Percentiles rank a stretch among this genome's conserved stretches.
Evolutionary conservation across 2,329 filamentous ascomycete species (phyloP).

Genomic region (Cladosporium velox): DNA sequence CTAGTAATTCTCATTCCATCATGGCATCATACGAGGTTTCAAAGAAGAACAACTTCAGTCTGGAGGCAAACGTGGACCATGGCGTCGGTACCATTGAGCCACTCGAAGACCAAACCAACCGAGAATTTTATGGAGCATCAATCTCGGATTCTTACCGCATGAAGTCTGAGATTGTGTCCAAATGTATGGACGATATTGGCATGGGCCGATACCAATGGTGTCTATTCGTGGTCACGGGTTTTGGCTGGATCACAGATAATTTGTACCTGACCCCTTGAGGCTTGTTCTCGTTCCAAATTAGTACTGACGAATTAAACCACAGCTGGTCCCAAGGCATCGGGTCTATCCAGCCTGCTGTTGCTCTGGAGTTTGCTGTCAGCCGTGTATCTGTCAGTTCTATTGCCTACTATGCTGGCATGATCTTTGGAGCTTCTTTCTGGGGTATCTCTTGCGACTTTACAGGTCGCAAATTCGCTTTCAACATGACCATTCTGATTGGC

Average conservation of each 20-base stretch:
- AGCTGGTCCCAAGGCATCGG: conserved; percentile 56
- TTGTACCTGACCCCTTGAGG: conserved; percentile 64
- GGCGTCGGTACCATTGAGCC: conserved; percentile 13
- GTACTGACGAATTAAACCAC: conserved; percentile 56
- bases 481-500: conserved; percentile 72
- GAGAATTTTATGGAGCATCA: conserved; percentile 12
- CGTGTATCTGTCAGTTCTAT: conserved; percentile 67
- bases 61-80: conserved; percentile 12
- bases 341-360: conserved; percentile 42
- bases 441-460: conserved; percentile 75
- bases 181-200: conserved; percentile 60
- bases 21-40: not conserved
- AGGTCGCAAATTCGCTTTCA: conserved; percentile 76
- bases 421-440: conserved; percentile 76
- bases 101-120: conserved; percentile 3
- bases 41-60: not conserved
- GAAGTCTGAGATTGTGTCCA: conserved; percentile 19
- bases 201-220: conserved; percentile 84
- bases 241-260: conserved; percentile 84
- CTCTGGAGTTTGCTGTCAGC: conserved; percentile 11
- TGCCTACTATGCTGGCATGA: conserved; percentile 72
- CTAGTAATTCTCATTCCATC: not conserved
- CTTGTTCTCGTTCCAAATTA: not conserved
- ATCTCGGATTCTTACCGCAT: conserved; percentile 16
- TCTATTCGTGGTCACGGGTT: conserved; percentile 75